Evolutionary conservation across 1,139 yeast species (phyloP).

Genomic region (Candida sojae): DNA sequence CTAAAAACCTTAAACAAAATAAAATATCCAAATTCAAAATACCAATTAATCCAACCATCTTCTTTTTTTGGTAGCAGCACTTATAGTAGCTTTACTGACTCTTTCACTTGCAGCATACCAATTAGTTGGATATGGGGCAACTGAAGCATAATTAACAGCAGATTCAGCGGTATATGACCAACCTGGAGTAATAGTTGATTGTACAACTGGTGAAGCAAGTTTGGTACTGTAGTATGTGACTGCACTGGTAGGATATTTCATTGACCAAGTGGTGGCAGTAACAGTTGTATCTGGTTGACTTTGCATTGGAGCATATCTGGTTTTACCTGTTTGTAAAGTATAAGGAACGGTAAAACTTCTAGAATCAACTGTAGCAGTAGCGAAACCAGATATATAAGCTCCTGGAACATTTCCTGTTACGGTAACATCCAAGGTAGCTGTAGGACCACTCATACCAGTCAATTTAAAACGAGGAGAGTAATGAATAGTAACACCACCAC

Average conservation of each 20-base stretch:
- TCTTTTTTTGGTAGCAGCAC: conserved; percentile 33
- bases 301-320: conserved; percentile 91
- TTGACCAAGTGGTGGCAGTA: conserved; percentile 65
- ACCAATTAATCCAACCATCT: conserved; percentile 28
- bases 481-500: conserved; percentile 57
- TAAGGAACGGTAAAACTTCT: conserved; percentile 55
- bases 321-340: conserved; percentile 70
- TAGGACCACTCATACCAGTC: conserved; percentile 69
- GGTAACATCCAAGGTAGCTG: conserved; percentile 29
- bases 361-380: conserved; percentile 26
- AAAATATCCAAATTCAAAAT: not conserved
- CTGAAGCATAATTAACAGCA: conserved; percentile 63
- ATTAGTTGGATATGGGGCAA: conserved; percentile 65
- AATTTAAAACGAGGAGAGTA: conserved; percentile 70
- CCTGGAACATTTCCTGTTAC: conserved; percentile 32
- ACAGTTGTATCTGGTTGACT: conserved; percentile 73
- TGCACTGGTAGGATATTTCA: conserved; percentile 64
- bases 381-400: conserved; percentile 30
- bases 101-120: conserved; percentile 44
- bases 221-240: conserved; percentile 57
- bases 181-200: conserved; percentile 76
- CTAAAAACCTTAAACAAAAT: not conserved
- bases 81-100: conserved; percentile 40
- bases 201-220: conserved; percentile 43
- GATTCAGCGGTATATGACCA: conserved; percentile 77